Base-by-base conservation (phyloP, 179 eudicot genomes). In the Silene coronaria region DNA sequence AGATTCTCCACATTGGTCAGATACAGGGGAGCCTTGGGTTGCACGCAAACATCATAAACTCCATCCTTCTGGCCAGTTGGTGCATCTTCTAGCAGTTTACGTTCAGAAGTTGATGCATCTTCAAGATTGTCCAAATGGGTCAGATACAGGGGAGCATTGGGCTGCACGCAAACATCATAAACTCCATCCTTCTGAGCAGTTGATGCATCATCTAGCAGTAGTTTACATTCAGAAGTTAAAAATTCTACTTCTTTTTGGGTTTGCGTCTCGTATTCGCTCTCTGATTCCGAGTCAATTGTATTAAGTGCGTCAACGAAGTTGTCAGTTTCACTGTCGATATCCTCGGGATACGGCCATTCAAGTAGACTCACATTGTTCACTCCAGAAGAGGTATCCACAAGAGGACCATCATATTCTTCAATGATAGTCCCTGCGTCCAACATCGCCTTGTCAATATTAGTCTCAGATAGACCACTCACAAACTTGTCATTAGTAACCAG, bases 241-340 rank as follows among this genome's bases (percentile, higher is more conserved):
- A 69, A 48, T 70, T 80, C 69, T 46, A 69, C 71, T 76, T 74
- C 87, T 75, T 74, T 73, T 78, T 78, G 88, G 58, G 84, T 82
- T 78, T 80, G 90, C 64, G 74, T 79, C 74, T 91, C 97, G 67
- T 82, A 55, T 70, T 93, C 98, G 76, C 84, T 89, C 83, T 96
- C 99, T 76, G 89, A 81, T 78, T 96, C 96, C 21, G 98, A 90
- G 63, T 93, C 99, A 38, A 96, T 90, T 4, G 86, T 87, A 84
- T 91, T 88, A 72, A 90, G 99, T 22, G 98, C 98, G 80, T 96
- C 98, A 87, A 88, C 84, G 80, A 77, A 93, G 79, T 86, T 76
- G 60, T 91, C 99, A 48, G 94, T 84, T 82, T 90, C 98, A 77
- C 97, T 96, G 74, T 91, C 98, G 72, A 80, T 72, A 53, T 96